Base-by-base conservation (phyloP, 2,329 filamentous ascomycete genomes). In the Xylaria sp. region DNA sequence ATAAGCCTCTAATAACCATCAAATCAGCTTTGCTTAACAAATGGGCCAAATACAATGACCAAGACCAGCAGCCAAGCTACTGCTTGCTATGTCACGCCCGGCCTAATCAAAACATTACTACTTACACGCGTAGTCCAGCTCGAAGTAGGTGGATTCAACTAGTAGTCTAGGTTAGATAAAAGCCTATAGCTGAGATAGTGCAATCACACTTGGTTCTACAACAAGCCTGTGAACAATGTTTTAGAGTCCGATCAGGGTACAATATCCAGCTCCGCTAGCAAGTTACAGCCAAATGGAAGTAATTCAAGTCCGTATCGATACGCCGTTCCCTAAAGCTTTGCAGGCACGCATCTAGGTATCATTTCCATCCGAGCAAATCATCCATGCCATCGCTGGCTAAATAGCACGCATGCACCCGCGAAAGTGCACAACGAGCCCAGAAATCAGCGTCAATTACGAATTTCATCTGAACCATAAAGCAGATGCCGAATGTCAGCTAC, bases 401-500 rank as follows among this genome's bases (percentile, higher is more conserved):
- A 48, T 46, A 6, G 28, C 57, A 32, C 28, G 52, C 6, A 36
- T 32, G n/a, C 9, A 56, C 30, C 20, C n/a, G 23, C 30, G 23
- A n/a, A 2, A 23, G 7, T 9, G n/a, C 28, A 55, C 30, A 23
- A 13, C 15, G 12, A 45, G 41, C 15, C n/a, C 12, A 25, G 8
- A 43, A 60, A 15, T 25, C 20, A 13, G 52, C 9, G 18, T 65
- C 18, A 43, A 20, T 20, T 25, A 36, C 28, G 2, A 13, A 18
- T 28, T 45, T 50, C 13, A 5, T 45, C 66, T 60, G 65, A 28
- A 62, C 70, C 66, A 45, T 67, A 71, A 36, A 87, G 79, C 46
- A 89, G 76, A 76, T 83, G 86, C 66, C 81, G 69, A 57, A 89
- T 81, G 75, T 89, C 86, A 23, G 81, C 86, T 4, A 74, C 69